Conservation (phyloP, 2,329 filamentous ascomycete genomes). For the Apiospora phragmitis region DNA sequence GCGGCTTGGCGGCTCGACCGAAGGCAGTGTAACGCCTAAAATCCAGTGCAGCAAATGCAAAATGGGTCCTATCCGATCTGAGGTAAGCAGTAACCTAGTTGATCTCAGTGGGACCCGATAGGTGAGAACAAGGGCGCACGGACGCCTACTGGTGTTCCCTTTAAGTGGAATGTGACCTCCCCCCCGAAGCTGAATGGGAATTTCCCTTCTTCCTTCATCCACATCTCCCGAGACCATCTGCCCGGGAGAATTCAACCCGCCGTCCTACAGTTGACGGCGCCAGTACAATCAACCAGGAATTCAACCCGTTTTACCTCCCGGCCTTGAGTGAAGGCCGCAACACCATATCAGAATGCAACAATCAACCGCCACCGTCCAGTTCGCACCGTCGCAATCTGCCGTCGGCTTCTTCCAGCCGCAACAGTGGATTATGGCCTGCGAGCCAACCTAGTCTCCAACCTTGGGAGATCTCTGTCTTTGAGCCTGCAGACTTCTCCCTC, state of each 20-base stretch:
- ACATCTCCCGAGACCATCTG: conserved; percentile 13
- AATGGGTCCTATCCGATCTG: not conserved
- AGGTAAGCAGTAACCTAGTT: not conserved
- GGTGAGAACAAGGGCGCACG: not conserved
- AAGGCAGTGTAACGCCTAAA: conserved; percentile 1
- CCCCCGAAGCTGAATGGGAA: not conserved
- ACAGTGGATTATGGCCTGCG: conserved; percentile 19
- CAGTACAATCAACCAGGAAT: conserved; percentile 26
- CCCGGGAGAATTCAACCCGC: not conserved
- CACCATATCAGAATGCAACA: conserved; percentile 30
- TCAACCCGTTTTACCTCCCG: conserved; percentile 26
- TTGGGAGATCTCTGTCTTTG: conserved; percentile 19
- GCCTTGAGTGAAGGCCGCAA: conserved; percentile 31
- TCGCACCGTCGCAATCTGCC: conserved; percentile 18
- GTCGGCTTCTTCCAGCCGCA: conserved; percentile 23
- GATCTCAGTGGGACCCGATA: not conserved
- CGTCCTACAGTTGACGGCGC: conserved; percentile 25
- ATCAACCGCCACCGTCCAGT: conserved; percentile 16
- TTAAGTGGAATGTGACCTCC: not conserved
- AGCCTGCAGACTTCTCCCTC: conserved; percentile 18
- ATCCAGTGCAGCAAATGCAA: not conserved
- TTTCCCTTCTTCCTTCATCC: conserved; percentile 6
- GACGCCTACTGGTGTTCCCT: not conserved
- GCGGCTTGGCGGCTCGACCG: not conserved
- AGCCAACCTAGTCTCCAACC: conserved; percentile 23